These are phyloP conservation scores for Aspergillus campestris DNA, from an alignment of 495 filamentous ascomycete species.

Conservation along the genomic window DNA sequence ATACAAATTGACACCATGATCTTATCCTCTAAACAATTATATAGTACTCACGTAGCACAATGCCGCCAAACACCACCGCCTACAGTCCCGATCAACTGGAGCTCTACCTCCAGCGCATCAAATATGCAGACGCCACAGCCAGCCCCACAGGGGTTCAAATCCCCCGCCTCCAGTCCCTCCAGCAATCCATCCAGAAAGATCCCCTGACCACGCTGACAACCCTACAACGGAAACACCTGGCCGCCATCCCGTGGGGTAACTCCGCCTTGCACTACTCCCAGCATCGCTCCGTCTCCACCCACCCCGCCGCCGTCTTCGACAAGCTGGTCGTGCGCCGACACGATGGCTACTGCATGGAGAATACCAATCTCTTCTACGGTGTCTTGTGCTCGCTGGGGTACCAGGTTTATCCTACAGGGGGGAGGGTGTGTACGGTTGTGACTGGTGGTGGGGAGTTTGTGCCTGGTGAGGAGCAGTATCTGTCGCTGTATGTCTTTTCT, in stretches of 20 bases:
- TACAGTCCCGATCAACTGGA: constrained; percentile 26
- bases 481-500: constrained; percentile 15
- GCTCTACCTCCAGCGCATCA: constrained; percentile 26
- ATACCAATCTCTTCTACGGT: constrained; percentile 52
- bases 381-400: constrained; percentile 57
- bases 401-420: constrained; percentile 42
- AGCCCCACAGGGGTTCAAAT: background rate
- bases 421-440: constrained; percentile 24
- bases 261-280: constrained; percentile 48
- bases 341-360: constrained; percentile 78
- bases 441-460: constrained; percentile 2
- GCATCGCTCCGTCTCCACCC: constrained; percentile 46
- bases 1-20: too few relatives aligned
- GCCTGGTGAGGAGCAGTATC: constrained; percentile 15
- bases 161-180: constrained; percentile 14
- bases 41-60: constrained; percentile 1
- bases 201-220: constrained; percentile 17
- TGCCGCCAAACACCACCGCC: constrained; percentile 7
- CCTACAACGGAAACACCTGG: constrained; percentile 39
- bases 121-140: constrained; percentile 12
- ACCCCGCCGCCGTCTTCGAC: constrained; percentile 49
- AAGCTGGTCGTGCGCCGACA: constrained; percentile 58
- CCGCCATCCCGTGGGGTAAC: constrained; percentile 65
- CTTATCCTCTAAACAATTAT: background rate
- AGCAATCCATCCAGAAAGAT: constrained; percentile 13